Evolutionary conservation across 2,329 filamentous ascomycete genomes (phyloP), one percentile per base, ranked within the genome.

Genomic region (Aureobasidium lini): DNA sequence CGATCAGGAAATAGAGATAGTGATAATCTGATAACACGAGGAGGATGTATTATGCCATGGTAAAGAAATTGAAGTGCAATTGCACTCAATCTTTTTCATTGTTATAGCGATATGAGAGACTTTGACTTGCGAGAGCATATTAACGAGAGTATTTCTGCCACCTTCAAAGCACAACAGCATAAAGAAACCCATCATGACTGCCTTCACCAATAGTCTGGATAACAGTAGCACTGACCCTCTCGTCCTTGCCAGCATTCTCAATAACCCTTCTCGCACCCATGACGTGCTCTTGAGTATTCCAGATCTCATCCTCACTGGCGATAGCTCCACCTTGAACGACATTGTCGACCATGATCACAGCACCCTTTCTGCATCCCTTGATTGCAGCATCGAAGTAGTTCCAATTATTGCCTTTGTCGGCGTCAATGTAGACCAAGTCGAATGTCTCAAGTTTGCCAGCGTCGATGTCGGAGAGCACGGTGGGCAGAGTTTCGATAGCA

Each of bases 341-440:
- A 66, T 82, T 81, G 66, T 83, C 79, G 2, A 82, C 73, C 43
- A 77, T 75, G 31, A 83, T 71, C 8, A 68, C 71, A 0, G 76
- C 75, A 0, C 74, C 72, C 0, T 65, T 63, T n/a, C 72, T 70
- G 0, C 70, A 72, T 11, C 60, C 44, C 3, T 47, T 36, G 18
- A 77, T 66, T 2, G 76, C 75, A 63, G 69, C 69, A 57, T 81
- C 71, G 44, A 81, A 79, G 62, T 81, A 80, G 31, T 73, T 71
- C 70, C 72, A 77, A 59, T 80, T 79, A 62, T 79, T 77, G 44
- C 71, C 69, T 69, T 78, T 80, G 48, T 78, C 77, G 6, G 80
- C 80, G 65, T 83, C 79, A 37, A 83, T 77, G 60, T 82, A 82
- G 1, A 78, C 74, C 62, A 83, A 72, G 59, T 79, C 78, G 61